Evolutionary conservation across 2,329 filamentous ascomycete genomes (phyloP).

Genomic region (Botrytis pseudocinerea): DNA sequence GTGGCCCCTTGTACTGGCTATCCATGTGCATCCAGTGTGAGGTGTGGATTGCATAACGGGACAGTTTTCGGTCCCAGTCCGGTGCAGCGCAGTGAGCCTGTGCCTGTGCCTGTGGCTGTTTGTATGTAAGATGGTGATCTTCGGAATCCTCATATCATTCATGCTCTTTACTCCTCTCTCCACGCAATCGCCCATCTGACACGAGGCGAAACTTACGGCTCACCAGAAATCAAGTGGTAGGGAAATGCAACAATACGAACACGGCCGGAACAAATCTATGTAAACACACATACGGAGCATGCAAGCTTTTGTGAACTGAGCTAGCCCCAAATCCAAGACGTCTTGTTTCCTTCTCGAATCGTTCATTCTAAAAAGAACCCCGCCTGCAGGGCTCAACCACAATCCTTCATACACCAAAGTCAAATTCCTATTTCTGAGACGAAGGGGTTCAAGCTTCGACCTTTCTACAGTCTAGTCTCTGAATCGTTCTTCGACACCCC

Average conservation of each 20-base stretch:
- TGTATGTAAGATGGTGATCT: neutral
- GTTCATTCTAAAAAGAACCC: neutral
- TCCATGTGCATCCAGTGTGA: constrained; percentile 7
- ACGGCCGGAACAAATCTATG: neutral
- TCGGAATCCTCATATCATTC: neutral
- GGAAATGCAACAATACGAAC: neutral
- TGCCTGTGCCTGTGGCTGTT: constrained; percentile 1
- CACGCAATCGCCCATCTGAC: constrained; percentile 16
- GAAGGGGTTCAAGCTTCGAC: neutral
- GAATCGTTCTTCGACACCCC: neutral
- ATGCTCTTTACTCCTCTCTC: neutral
- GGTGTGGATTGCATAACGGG: constrained; percentile 5
- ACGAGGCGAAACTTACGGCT: constrained; percentile 1
- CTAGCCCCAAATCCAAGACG: neutral
- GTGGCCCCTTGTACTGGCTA: constrained; percentile 5
- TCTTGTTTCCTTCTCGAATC: neutral
- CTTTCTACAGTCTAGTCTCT: neutral
- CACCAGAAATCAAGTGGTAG: neutral
- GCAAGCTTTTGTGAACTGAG: neutral
- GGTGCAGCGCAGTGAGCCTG: constrained; percentile 4
- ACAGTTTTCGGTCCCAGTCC: neutral
- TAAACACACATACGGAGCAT: neutral
- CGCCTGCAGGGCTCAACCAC: constrained; percentile 4
- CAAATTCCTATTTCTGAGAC: neutral
- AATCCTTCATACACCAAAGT: neutral